Evolutionary conservation across 2,329 filamentous ascomycete genomes (phyloP), one percentile per base, ranked within the genome.

Genomic region (Pseudogymnoascus sp.): DNA sequence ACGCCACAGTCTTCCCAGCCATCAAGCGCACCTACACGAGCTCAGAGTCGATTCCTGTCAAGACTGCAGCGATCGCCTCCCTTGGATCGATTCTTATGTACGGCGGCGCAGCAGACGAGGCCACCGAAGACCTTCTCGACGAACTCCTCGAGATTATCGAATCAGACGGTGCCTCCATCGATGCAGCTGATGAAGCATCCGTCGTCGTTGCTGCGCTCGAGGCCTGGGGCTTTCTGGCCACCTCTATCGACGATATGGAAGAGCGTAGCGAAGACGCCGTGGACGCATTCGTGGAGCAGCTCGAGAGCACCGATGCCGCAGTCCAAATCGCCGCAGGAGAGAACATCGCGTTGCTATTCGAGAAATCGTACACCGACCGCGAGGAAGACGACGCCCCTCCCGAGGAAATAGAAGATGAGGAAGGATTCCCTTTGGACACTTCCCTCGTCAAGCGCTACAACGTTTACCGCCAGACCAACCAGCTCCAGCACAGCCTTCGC

Each of bases 251-350:
- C 7, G 86, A 89, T 64, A 72, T 89, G 35, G 82, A 88, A 70
- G 78, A 80, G 18, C 78, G 82, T 66, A 87, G 83, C 6, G 84
- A 87, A 67, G 76, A 80, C 15, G 83, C 85, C 1, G 80, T 88
- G 68, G 84, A 89, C 39, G 82, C 83, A 2, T 86, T 90, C 65
- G 81, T 87, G 30, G 87, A 89, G 43, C 87, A 90, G 71, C 79
- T 90, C 22, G 80, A 87, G 41, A 86, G 83, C 66, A 77, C 77
- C 38, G 82, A 86, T 62, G 74, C 81, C 0, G 73, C 75, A 7
- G 86, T 90, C 1, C 86, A 88, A 67, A 82, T 89, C 57, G 85
- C 87, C 0, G 84, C 87, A 1, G 87, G 86, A 14, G 85, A 89
- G 69, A 87, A 87, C 68, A 89, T 90, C 65, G 87, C 87, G 0